Base-by-base conservation (phyloP, 2,329 filamentous ascomycete species). In the Shiraia sp. region DNA sequence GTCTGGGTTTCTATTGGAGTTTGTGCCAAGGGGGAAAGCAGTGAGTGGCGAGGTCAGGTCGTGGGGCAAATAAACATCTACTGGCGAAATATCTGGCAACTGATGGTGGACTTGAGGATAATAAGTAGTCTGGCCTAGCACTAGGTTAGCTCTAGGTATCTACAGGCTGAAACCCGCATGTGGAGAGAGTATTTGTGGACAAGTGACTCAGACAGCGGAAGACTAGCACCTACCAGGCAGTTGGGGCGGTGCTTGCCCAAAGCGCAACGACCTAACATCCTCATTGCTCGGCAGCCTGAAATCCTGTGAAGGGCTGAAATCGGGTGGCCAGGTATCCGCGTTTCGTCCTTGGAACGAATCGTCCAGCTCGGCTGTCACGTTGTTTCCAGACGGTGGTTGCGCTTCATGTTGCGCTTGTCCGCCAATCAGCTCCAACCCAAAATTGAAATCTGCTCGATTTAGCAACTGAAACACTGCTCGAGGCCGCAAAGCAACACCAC, bases 41-140 rank as follows among this genome's bases (percentile, higher is more conserved):
- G 57, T 59, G 38, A 66, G 46, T 36, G 55, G 49, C 55, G 53
- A 51, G 61, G 56, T 59, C 63, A 49, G 46, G 35, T 49, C 43
- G 15, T 56, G 49, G 56, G 63, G 61, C 56, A 58, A 52, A 43
- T 47, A 65, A 39, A 45, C 53, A 54, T 49, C 53, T 52, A 42
- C 28, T 40, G 43, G 42, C 32, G 36, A 22, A 55, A 51, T 46
- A 51, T 42, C 48, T 47, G 55, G 51, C 49, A 49, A 47, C 35
- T 52, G 46, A 17, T 45, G 49, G 38, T 58, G 55, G 59, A 51
- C 55, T 51, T 40, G 44, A 45, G 41, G 40, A 47, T 51, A 57
- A 63, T 63, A 63, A 61, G 57, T 65, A 65, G 47, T 51, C 47
- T 53, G 54, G 49, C 49, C 59, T 63, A 47, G 41, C 27, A 44